Conservation (phyloP, 2,329 filamentous ascomycete species). For the Colletotrichum tabaci region DNA sequence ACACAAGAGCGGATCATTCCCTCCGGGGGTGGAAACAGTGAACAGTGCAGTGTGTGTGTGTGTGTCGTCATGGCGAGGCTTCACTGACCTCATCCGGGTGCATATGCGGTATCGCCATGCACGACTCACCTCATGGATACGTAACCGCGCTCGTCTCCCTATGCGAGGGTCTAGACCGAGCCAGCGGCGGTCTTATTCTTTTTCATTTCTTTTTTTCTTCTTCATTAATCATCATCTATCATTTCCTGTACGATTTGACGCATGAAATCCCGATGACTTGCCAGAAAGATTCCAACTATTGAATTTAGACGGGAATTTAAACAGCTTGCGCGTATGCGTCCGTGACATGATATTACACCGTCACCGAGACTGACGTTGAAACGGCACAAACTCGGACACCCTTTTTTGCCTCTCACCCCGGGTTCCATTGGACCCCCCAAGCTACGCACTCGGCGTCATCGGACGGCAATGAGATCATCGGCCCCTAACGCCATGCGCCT, state of each 20-base stretch:
- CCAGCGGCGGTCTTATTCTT: too few species aligned
- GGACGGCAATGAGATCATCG: slow-evolving; percentile 37
- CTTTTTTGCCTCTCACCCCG: not conserved
- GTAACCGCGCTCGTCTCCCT: not conserved
- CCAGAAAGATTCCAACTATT: too few species aligned
- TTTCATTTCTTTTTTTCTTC: too few species aligned
- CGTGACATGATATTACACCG: too few species aligned
- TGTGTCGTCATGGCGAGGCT: slow-evolving; percentile 37
- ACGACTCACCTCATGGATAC: slow-evolving; percentile 2
- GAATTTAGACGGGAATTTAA: not conserved
- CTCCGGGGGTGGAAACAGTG: slow-evolving; percentile 12
- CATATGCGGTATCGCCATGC: not conserved
- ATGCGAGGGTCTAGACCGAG: too few species aligned
- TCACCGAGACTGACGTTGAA: too few species aligned
- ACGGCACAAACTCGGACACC: not conserved
- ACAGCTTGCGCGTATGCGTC: slow-evolving; percentile 3
- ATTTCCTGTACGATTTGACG: not conserved
- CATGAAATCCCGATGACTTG: slow-evolving; percentile 11
- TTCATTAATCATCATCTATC: too few species aligned
- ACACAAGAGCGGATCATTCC: slow-evolving; percentile 6
- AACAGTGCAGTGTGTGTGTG: slow-evolving; percentile 2
- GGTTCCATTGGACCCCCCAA: not conserved
- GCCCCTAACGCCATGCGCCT: slow-evolving; percentile 5
- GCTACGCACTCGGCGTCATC: not conserved
- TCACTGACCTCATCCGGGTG: slow-evolving; percentile 40